Base-by-base conservation (phyloP, 2,329 filamentous ascomycete species). In the Ophiostoma himal-ulmi region DNA sequence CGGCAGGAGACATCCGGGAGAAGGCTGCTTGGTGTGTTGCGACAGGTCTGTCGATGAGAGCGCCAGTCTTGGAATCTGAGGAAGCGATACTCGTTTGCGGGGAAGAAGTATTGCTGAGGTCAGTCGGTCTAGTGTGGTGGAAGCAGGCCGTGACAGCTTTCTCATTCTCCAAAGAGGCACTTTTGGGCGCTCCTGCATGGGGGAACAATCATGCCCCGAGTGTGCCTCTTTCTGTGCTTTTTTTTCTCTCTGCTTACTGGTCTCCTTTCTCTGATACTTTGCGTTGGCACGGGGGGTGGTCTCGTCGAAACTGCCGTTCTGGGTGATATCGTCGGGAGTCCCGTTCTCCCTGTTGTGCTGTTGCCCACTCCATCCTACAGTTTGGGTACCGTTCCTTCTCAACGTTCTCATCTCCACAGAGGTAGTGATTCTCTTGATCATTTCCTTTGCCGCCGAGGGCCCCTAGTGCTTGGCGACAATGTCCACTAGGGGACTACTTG, bases 401-500 rank as follows among this genome's bases (percentile, higher is more conserved):
- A 67, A 34, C 62, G 64, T 44, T 20, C 68, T 36, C 52, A 70
- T 39, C 37, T 67, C 69, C 4, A 64, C 70, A 2, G 72, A 72
- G 1, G 70, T 60, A 1, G 71, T 68, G 6, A 78, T 75, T 4
- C 76, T 78, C 57, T 78, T 76, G 74, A 84, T 80, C 70, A 81
- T 79, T 60, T 82, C 77, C 20, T 76, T 77, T 4, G 83, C 83
- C 6, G 80, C 82, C 14, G 79, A 75, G 3, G 77, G 73, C 0
- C 83, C 84, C 85, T 81, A 87, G 74, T 86, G 81, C 26, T 80
- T 79, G 65, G 82, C 78, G 30, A 86, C 79, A 60, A 85, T 79
- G 10, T 79, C 77, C 30, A 82, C 78, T 1, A 87, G 72, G 5
- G 80, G 78, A 60, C 80, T 81, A 0, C 78, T 75, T 1, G 76